Percentiles rank a stretch among this genome's conserved stretches.
Conservation (phyloP, 495 filamentous ascomycete species). For the Penicillium roqueforti region DNA sequence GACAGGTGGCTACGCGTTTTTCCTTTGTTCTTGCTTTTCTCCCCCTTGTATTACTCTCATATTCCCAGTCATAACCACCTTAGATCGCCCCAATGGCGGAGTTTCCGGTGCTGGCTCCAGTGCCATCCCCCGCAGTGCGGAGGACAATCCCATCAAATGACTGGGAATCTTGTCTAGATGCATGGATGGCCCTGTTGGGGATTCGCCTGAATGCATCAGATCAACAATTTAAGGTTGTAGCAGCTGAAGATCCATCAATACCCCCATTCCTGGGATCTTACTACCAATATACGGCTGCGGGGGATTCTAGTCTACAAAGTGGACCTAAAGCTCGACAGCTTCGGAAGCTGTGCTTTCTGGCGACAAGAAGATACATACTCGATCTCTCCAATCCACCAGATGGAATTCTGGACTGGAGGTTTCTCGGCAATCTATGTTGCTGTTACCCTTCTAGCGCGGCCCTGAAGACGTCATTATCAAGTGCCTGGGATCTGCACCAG, state of each 20-base stretch:
- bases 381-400: constrained; percentile 20
- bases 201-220: constrained; percentile 57
- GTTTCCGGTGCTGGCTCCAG: constrained; percentile 68
- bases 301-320: constrained; percentile 35
- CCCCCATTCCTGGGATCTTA: constrained; percentile 59
- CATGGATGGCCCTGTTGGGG: constrained; percentile 65
- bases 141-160: constrained; percentile 61
- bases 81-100: constrained; percentile 31
- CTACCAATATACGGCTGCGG: constrained; percentile 47
- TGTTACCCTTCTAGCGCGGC: constrained; percentile 39
- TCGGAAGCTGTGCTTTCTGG: constrained; percentile 57
- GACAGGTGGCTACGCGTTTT: constrained; percentile 3
- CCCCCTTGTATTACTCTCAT: not conserved
- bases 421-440: constrained; percentile 36
- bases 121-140: constrained; percentile 65
- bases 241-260: constrained; percentile 53
- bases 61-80: not conserved
- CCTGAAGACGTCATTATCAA: constrained; percentile 42
- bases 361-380: constrained; percentile 47
- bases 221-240: constrained; percentile 46
- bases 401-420: constrained; percentile 35
- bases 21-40: not conserved
- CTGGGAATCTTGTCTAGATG: constrained; percentile 74
- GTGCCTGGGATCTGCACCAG: constrained; percentile 36
- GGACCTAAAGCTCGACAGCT: constrained; percentile 50